Base-by-base conservation (phyloP, 352 stramenopile species). In the Phytophthora meadii region DNA sequence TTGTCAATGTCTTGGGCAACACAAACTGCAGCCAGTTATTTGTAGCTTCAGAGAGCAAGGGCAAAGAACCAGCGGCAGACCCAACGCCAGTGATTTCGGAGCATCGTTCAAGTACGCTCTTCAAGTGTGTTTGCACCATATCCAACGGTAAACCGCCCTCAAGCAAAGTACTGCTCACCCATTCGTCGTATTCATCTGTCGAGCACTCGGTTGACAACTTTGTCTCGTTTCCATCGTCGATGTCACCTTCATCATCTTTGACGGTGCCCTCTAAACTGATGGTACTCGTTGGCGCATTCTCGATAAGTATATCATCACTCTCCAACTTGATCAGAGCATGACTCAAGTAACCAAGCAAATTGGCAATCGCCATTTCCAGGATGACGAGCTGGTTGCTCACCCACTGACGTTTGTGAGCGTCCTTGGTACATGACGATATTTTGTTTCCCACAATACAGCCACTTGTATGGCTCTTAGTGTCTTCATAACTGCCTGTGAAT, bases 381-480 rank as follows among this genome's bases (percentile, higher is more conserved):
- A 95, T 78, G 12, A 87, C 71, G 30, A 93, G 74, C 32, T 78
- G 72, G 25, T 88, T 88, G 61, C 70, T 81, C 45, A 79, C 61
- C 64, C 56, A 73, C 37, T 76, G 66, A 27, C 58, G 60, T 52
- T 40, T 40, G 46, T 47, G 5, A 15, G 8, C 53, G 19, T 68
- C 62, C 19, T 56, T 76, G 11, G 14, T 14, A n/a, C 68, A 46
- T 30, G 63, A 55, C n/a, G 70, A 76, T 8, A 88, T 73, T 53
- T 88, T 93, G 46, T 76, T 87, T 27, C 88, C 88, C 11, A 90
- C 69, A 66, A 96, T 95, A 41, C 76, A 90, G 40, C 88, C 88
- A 54, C 84, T 92, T 10, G 88, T 96, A 54, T 94, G 87, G 37
- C 87, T 94, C 42, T 95, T 96, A 5, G 88, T 87, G 56, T 96